These are phyloP conservation scores for Persicaria maculosa DNA, from an alignment of 148 eudicot species.

Conservation along the genomic window DNA sequence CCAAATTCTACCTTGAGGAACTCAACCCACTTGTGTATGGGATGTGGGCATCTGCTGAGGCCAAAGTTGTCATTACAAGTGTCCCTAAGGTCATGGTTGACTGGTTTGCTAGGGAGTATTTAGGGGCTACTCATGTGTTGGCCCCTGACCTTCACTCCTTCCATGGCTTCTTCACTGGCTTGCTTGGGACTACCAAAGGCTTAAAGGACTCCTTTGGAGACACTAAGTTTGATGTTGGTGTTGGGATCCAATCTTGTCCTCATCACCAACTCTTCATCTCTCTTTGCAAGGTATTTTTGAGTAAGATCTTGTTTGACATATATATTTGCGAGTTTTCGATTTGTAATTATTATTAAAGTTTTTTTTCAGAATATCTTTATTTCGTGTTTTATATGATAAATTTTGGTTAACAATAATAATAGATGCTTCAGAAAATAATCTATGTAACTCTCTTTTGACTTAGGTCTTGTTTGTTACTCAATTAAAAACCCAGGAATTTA, in stretches of 20 bases:
- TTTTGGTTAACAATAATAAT: too few relatives aligned
- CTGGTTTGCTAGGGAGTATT: conserved; percentile 67
- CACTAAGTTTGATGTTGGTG: conserved; percentile 51
- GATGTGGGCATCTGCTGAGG: conserved; percentile 28
- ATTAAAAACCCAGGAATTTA: too few relatives aligned
- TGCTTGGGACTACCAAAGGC: conserved; percentile 33
- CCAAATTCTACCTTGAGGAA: conserved; percentile 84
- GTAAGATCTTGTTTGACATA: too few relatives aligned
- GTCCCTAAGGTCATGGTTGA: conserved; percentile 90
- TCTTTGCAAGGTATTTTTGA: conserved; percentile 58
- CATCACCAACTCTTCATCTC: conserved; percentile 55
- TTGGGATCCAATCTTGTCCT: conserved; percentile 41
- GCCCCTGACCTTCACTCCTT: conserved; percentile 62
- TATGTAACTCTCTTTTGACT: too few relatives aligned
- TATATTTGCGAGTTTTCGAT: too few relatives aligned
- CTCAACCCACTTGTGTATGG: conserved; percentile 52
- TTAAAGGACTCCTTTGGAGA: conserved; percentile 51
- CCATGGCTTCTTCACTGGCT: conserved; percentile 38
- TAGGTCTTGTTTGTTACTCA: too few relatives aligned
- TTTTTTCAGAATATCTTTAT: too few relatives aligned
- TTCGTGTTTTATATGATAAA: too few relatives aligned
- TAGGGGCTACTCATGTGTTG: conserved; percentile 45
- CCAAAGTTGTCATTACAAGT: conserved; percentile 49
- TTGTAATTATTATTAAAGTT: too few relatives aligned
- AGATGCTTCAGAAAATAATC: too few relatives aligned